phyloP scores from a whole-genome alignment of 139 green algal species.

The Coelastrella sp. region DNA sequence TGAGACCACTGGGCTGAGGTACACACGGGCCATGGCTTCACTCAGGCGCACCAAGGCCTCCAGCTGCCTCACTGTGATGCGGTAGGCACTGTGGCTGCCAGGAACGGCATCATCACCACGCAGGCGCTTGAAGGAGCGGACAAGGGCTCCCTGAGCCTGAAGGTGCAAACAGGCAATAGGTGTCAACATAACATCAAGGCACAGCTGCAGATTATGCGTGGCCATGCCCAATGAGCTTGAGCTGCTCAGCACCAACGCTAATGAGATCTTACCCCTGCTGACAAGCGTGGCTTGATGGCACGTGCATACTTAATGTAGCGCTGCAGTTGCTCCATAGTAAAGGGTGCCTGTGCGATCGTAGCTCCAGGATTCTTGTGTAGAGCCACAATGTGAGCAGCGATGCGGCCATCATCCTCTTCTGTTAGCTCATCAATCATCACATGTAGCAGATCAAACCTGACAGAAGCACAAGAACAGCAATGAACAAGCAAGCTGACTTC shows the following conservation, averaged over 20 bases:
- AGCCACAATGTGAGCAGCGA: slow-evolving; percentile 87
- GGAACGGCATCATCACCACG: slow-evolving; percentile 86
- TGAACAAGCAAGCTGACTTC: not conserved
- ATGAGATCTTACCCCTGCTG: slow-evolving; percentile 38
- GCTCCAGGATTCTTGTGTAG: slow-evolving; percentile 69
- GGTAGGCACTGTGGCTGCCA: slow-evolving; percentile 86
- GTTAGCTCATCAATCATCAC: slow-evolving; percentile 96
- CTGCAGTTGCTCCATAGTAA: slow-evolving; percentile 92
- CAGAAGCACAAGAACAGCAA: not conserved
- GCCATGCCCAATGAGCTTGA: too few relatives aligned
- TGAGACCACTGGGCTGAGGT: slow-evolving; percentile 59
- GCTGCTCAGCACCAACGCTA: too few relatives aligned
- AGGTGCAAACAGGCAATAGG: not conserved
- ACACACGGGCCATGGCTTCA: slow-evolving; percentile 64
- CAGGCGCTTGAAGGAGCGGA: slow-evolving; percentile 90
- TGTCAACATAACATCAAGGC: not conserved
- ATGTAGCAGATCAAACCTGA: slow-evolving; percentile 95
- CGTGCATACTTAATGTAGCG: slow-evolving; percentile 96
- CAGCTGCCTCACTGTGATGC: slow-evolving; percentile 95
- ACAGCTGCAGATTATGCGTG: too few relatives aligned
- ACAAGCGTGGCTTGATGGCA: slow-evolving; percentile 85
- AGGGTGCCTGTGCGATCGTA: slow-evolving; percentile 71
- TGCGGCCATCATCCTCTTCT: slow-evolving; percentile 75
- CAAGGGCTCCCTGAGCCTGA: slow-evolving; percentile 78
- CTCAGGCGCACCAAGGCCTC: slow-evolving; percentile 90